Base-by-base conservation (phyloP, 768 basidiomycete genomes). In the Leccinellum luteum region DNA sequence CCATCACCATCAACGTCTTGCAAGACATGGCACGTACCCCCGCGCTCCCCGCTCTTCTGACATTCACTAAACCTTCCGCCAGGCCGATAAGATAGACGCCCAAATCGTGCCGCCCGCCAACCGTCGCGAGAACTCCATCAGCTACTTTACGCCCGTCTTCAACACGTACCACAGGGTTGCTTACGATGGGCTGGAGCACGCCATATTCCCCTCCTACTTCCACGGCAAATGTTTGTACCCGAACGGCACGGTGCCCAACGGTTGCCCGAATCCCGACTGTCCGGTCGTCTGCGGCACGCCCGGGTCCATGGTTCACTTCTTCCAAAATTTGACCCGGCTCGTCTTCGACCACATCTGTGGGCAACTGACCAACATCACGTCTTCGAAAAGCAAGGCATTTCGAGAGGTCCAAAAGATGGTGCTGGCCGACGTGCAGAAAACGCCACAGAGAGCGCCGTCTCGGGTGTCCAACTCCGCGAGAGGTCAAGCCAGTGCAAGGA, bases 261-360 rank as follows among this genome's bases (percentile, higher is more conserved):
- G 90, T 23, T 91, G 90, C 63, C 89, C 89, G 9, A 88, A 90
- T 62, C 87, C 89, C 34, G 83, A 90, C 65, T 92, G 89, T 67
- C 82, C 87, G 21, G 81, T 89, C 55, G 81, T 90, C 31, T 91
- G 89, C 60, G 89, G 90, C 65, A 91, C 89, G 6, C 87, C 90
- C n/a, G 89, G 89, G 10, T 90, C 89, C 3, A 71, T 92, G 62
- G 80, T 87, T 10, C 87, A 90, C 72, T 87, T 83, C 73, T 90
- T 78, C 71, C 51, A 74, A 8, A 75, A 63, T 28, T 75, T 90
- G 19, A 65, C 72, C 32, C 70, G 64, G 50, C 81, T 86, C 67
- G 82, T 77, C 13, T 85, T 75, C 70, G 73, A 81, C 51, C 57
- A 76, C 49, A 80, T 79, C 21, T 63, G 56, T 32, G 55, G 63